Percentiles rank a stretch among this genome's conserved stretches.
These are phyloP conservation scores for Colletotrichum truncatum DNA, from an alignment of 2,329 filamentous ascomycete genomes.

Conservation along the genomic window DNA sequence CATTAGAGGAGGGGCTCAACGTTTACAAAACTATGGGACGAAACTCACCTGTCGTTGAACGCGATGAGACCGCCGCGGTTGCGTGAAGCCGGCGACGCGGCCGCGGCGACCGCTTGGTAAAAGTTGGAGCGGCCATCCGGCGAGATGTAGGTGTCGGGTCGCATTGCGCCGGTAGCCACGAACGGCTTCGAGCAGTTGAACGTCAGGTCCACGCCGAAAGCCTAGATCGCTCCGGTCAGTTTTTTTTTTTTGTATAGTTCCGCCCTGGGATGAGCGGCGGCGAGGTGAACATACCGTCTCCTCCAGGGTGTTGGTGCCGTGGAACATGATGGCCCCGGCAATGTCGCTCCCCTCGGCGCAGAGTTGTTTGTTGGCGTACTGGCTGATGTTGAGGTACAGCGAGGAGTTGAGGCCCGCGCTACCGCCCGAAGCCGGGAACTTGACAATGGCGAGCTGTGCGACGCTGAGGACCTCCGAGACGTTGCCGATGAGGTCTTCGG, in stretches of 20 bases:
- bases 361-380: constrained; percentile 41
- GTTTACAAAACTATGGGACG: rapidly evolving
- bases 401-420: constrained; percentile 42
- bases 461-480: constrained; percentile 41
- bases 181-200: constrained; percentile 62
- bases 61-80: constrained; percentile 59
- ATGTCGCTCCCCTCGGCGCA: constrained; percentile 41
- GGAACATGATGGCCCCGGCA: constrained; percentile 41
- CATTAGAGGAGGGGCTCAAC: neutral
- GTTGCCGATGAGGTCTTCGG: constrained; percentile 39
- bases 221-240: constrained; percentile 27
- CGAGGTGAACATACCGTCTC: constrained; percentile 52
- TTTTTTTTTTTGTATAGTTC: neutral
- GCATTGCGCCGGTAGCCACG: constrained; percentile 62
- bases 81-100: constrained; percentile 48
- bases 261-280: too few relatives aligned
- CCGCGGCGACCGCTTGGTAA: constrained; percentile 60
- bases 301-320: constrained; percentile 66
- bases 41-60: constrained; percentile 51
- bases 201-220: constrained; percentile 61
- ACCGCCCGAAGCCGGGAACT: constrained; percentile 37
- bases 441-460: constrained; percentile 40
- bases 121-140: constrained; percentile 64
- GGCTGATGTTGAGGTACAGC: constrained; percentile 42
- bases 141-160: constrained; percentile 61